Percentiles rank a stretch among this genome's conserved stretches.
These are phyloP conservation scores for Kwoniella mangroviensis DNA, from an alignment of 768 basidiomycete species.

Conservation along the genomic window DNA sequence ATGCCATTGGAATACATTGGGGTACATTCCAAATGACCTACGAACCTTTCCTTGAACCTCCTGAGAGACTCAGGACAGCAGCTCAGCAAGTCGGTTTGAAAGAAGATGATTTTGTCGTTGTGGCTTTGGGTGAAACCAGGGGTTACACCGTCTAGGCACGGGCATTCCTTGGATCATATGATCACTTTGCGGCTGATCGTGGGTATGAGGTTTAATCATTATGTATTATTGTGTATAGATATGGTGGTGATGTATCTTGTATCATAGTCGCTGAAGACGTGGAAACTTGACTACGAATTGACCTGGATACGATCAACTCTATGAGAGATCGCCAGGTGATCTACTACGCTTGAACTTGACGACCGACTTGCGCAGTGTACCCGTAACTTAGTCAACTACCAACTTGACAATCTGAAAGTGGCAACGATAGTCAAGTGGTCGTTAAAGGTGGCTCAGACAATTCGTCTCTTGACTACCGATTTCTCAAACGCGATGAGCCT, in stretches of 20 bases:
- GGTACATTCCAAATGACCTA: conserved; percentile 58
- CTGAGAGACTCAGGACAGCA: conserved; percentile 64
- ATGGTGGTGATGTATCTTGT: not conserved
- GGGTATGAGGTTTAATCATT: not conserved
- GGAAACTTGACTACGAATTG: not conserved
- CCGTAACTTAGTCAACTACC: too few relatives aligned
- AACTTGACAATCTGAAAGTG: too few relatives aligned
- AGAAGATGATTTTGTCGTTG: conserved; percentile 65
- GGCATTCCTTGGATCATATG: not conserved
- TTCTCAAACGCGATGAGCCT: too few relatives aligned
- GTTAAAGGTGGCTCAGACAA: too few relatives aligned
- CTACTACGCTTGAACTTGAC: not conserved
- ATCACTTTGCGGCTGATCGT: not conserved
- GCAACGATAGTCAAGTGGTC: too few relatives aligned
- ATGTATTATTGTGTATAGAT: not conserved
- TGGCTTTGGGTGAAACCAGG: conserved; percentile 68
- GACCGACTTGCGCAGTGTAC: not conserved
- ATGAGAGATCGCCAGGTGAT: not conserved
- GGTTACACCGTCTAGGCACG: conserved; percentile 28
- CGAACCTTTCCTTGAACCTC: conserved; percentile 66
- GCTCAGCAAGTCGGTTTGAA: conserved; percentile 64
- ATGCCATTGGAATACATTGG: conserved; percentile 74
- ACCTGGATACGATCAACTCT: too few relatives aligned
- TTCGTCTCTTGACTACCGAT: too few relatives aligned
- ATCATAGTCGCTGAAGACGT: not conserved